These are phyloP conservation scores for Remersonia thermophila DNA, from an alignment of 2,329 filamentous ascomycete species.

Conservation along the genomic window DNA sequence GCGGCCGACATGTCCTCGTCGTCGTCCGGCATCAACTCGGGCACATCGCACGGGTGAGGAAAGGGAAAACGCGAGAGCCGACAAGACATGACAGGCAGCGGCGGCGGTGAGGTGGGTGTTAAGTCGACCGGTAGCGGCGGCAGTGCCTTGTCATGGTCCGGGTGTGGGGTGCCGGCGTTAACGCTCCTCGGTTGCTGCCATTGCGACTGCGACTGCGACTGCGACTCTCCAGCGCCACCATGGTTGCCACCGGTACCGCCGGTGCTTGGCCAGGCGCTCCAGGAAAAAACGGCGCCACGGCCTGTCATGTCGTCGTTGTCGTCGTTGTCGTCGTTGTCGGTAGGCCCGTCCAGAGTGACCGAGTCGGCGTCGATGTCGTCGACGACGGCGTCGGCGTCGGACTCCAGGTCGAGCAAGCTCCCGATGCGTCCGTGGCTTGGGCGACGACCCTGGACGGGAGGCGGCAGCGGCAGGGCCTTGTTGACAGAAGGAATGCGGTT, in stretches of 20 bases:
- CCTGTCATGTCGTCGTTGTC: too few species aligned
- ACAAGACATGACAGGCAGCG: conserved; percentile 12
- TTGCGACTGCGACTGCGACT: not conserved
- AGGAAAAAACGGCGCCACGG: too few species aligned
- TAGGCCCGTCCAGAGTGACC: not conserved
- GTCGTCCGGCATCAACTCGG: conserved; percentile 13
- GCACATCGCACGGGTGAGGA: conserved; percentile 12
- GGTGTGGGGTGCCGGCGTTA: not conserved
- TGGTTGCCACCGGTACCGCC: too few species aligned
- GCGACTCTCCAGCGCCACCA: not conserved
- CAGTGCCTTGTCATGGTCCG: not conserved
- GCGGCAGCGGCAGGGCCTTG: not conserved
- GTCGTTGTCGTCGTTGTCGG: too few species aligned
- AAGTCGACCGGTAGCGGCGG: conserved; percentile 4
- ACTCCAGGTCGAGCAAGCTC: conserved; percentile 6
- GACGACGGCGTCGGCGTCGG: conserved; percentile 6
- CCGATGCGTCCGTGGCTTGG: conserved; percentile 10
- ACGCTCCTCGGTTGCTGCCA: conserved; percentile 1
- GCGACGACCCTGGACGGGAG: not conserved
- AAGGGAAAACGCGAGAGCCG: conserved; percentile 14
- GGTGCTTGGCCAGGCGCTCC: too few species aligned
- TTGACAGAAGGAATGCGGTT: not conserved
- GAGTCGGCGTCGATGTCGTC: conserved; percentile 16
- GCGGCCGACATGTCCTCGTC: conserved; percentile 1
- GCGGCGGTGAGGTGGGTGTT: conserved; percentile 2